These are phyloP conservation scores for Puccinia polysora DNA, from an alignment of 1,284 basidiomycete genomes.

Conservation along the genomic window DNA sequence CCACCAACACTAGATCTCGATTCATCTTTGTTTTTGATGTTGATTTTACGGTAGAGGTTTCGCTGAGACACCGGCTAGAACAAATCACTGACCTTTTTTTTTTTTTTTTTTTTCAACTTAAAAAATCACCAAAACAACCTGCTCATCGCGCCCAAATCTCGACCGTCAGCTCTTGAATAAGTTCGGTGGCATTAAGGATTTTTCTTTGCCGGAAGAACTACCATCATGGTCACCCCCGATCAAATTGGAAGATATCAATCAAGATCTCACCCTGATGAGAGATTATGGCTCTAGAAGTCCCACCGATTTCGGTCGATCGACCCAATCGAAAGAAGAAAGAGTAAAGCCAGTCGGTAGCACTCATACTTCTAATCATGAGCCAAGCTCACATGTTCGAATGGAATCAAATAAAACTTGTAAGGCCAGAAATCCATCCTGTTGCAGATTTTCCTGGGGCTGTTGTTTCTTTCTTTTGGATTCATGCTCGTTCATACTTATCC, in stretches of 20 bases:
- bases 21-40: too few species aligned
- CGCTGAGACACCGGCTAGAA: too few species aligned
- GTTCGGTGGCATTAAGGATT: slow-evolving; percentile 1
- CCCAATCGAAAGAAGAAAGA: not conserved
- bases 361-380: not conserved
- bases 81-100: too few species aligned
- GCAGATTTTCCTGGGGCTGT: not conserved
- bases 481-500: not conserved
- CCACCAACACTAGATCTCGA: too few species aligned
- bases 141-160: too few species aligned
- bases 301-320: not conserved
- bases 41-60: too few species aligned
- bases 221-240: slow-evolving; percentile 29
- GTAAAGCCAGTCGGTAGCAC: not conserved
- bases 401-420: not conserved
- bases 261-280: slow-evolving; percentile 1
- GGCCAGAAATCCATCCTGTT: not conserved
- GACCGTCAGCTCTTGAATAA: slow-evolving; percentile 13
- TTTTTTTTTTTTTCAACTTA: too few species aligned
- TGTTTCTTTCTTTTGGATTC: not conserved
- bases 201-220: slow-evolving; percentile 8
- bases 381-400: not conserved
- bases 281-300: slow-evolving; percentile 22
- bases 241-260: slow-evolving; percentile 13
- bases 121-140: too few species aligned